Conservation (phyloP, 345 rosid species). For the Brassica cretica region DNA sequence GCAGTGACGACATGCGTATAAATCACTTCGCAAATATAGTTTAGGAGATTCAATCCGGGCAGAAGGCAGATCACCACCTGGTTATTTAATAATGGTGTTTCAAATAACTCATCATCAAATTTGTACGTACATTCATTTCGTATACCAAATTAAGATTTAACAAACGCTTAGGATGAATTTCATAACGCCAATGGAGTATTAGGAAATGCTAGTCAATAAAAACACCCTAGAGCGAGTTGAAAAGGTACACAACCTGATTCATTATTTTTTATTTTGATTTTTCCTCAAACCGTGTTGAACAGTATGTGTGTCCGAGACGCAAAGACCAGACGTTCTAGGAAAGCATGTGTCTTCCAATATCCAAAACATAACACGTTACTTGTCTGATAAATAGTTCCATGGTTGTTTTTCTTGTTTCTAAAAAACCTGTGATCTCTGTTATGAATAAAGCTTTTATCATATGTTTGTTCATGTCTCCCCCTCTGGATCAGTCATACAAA, state of each 20-base stretch:
- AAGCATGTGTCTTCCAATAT: slow-evolving; percentile 22
- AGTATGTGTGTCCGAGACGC: slow-evolving; percentile 26
- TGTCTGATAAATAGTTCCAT: slow-evolving; percentile 28
- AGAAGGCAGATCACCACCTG: not conserved
- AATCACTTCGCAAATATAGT: too few relatives aligned
- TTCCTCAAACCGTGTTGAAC: slow-evolving; percentile 13
- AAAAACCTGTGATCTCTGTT: slow-evolving; percentile 27
- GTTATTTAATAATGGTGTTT: too few relatives aligned
- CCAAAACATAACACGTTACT: slow-evolving; percentile 32
- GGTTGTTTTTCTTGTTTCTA: slow-evolving; percentile 21
- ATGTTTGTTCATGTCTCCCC: not conserved
- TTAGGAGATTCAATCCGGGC: too few relatives aligned
- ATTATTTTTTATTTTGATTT: not conserved
- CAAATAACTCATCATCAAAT: not conserved
- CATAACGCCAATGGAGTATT: slow-evolving; percentile 3
- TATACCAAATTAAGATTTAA: not conserved
- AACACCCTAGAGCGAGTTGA: slow-evolving; percentile 24
- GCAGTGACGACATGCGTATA: too few relatives aligned
- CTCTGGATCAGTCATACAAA: slow-evolving; percentile 1
- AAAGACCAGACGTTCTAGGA: slow-evolving; percentile 18
- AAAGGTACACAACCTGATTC: slow-evolving; percentile 27
- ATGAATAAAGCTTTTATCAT: slow-evolving; percentile 31
- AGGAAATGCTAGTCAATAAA: slow-evolving; percentile 30
- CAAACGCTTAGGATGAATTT: not conserved
- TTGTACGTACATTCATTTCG: not conserved